Evolutionary conservation across 768 basidiomycete genomes (phyloP).

Genomic region (Harrya chromipes): DNA sequence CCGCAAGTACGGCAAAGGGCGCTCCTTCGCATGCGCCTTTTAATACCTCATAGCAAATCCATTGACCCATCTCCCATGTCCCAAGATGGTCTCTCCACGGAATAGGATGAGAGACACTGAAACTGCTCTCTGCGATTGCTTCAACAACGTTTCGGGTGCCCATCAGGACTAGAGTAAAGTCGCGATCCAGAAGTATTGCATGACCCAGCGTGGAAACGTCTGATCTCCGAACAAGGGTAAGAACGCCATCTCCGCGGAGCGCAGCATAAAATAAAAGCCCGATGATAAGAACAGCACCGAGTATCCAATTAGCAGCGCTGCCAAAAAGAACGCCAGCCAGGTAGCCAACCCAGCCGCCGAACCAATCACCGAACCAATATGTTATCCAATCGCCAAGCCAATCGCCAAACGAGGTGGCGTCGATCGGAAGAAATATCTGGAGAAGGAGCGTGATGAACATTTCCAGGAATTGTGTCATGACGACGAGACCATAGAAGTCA

Average conservation of each 20-base stretch:
- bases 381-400: neutral
- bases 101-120: neutral
- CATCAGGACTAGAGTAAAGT: neutral
- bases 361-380: neutral
- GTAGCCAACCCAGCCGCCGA: neutral
- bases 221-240: constrained; percentile 3
- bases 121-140: constrained; percentile 2
- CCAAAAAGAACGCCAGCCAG: neutral
- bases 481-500: neutral
- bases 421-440: neutral
- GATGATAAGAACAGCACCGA: neutral
- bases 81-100: neutral
- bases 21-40: neutral
- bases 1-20: neutral
- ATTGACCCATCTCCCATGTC: neutral
- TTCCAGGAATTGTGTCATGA: neutral
- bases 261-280: neutral
- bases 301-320: neutral
- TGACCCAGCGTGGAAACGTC: neutral
- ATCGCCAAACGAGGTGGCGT: neutral
- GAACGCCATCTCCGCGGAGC: neutral
- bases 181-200: constrained; percentile 2
- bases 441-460: neutral
- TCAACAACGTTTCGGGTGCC: constrained; percentile 3
- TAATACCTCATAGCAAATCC: neutral